Evolutionary conservation across 2,329 filamentous ascomycete genomes (phyloP), one percentile per base, ranked within the genome.

Genomic region (Helotiales sp.): DNA sequence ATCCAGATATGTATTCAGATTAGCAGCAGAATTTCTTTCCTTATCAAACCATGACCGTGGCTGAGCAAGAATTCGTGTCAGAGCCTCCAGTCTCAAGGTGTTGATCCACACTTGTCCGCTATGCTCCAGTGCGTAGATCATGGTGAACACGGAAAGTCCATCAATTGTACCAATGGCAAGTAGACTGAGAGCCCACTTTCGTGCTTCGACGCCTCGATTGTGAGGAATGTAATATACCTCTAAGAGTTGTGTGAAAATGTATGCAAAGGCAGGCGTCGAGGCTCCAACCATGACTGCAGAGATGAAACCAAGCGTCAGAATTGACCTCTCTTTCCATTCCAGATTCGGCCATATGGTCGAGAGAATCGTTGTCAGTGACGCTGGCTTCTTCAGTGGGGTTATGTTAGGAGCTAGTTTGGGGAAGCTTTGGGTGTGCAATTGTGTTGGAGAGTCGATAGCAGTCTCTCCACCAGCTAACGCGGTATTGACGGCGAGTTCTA

Each of bases 71-170:
- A 96, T 85, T 1, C 82, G 81, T 49, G 78, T 79, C 63, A 96
- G 77, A 0, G 90, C 88, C 69, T 86, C 80, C 1, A 79, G 75
- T 1, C 93, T 87, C 9, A 96, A 78, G 0, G 75, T 73, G 66
- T 93, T 86, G 13, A 93, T 80, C 93, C 93, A 98, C 0, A 80
- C 71, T 68, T 96, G 89, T 1, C 84, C 90, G 12, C 81, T 83
- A 25, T 78, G 75, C 63, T 96, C 91, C 5, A 96, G 79, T 8
- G 90, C 74, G 68, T 88, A 93, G 34, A 89, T 85, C 58, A 87
- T 84, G 0, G 80, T 70, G 38, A 87, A 93, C 0, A 81, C 84
- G 13, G 86, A 79, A 1, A 83, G 42, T 0, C 85, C 88, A 63
- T 96, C 91, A 0, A 81, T 68, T 12, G 86, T 65, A 0, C 91